phyloP scores from a whole-genome alignment of 768 basidiomycete species.

The Suillus ampliporus region DNA sequence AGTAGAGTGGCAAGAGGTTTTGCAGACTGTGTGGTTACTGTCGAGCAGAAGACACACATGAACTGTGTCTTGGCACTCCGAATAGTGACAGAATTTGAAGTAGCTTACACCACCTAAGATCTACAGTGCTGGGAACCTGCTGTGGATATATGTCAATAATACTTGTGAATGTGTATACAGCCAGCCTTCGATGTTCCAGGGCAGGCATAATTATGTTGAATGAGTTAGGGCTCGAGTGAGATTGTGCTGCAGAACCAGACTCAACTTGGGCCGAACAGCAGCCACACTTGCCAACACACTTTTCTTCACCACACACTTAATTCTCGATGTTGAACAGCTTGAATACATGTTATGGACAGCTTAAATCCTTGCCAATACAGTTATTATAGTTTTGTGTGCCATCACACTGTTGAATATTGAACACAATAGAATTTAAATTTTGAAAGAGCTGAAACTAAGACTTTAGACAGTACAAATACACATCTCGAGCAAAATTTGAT shows the following conservation, averaged over 20 bases:
- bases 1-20: not conserved
- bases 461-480: not conserved
- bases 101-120: constrained; percentile 1
- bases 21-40: not conserved
- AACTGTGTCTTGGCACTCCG: not conserved
- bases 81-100: not conserved
- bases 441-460: not conserved
- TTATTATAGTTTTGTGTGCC: not conserved
- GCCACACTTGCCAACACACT: not conserved
- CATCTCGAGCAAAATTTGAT: not conserved
- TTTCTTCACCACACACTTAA: too few species aligned
- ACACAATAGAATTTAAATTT: not conserved
- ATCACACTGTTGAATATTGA: constrained; percentile 1
- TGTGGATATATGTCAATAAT: not conserved
- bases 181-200: not conserved
- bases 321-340: too few species aligned
- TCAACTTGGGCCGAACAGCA: not conserved
- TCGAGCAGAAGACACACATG: not conserved
- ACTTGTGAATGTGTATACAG: not conserved
- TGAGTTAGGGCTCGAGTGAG: not conserved
- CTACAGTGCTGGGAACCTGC: not conserved
- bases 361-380: not conserved
- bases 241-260: not conserved
- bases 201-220: not conserved
- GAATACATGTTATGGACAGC: too few species aligned